Conservation (phyloP, 495 filamentous ascomycete genomes). For the Aspergillus sparsus region DNA sequence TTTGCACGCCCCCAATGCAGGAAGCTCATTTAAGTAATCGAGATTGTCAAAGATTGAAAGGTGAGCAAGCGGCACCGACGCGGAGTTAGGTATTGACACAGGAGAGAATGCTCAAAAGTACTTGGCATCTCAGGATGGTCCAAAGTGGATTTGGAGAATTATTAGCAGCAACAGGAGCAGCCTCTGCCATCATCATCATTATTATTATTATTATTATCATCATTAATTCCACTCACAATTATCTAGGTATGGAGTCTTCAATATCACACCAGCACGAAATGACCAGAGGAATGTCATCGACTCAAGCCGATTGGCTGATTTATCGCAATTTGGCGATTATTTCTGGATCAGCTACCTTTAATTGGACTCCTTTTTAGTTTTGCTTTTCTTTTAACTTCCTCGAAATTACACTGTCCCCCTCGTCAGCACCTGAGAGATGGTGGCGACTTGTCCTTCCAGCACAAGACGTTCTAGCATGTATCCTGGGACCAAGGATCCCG, state of each 20-base stretch:
- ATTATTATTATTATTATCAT: too few relatives aligned
- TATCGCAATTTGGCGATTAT: conserved; percentile 1
- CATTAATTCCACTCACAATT: too few relatives aligned
- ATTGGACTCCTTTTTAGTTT: not conserved
- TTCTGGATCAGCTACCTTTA: not conserved
- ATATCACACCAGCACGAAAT: too few relatives aligned
- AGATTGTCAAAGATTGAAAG: conserved; percentile 3
- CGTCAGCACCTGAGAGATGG: conserved; percentile 4
- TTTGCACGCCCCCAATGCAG: conserved; percentile 25
- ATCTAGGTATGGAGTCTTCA: too few relatives aligned
- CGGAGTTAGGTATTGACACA: not conserved
- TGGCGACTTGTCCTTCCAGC: conserved; percentile 19
- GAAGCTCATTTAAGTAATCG: conserved; percentile 27
- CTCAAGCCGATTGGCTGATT: not conserved
- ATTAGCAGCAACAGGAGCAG: not conserved
- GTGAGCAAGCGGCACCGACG: not conserved
- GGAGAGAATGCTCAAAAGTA: not conserved
- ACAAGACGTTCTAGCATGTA: not conserved
- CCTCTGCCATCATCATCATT: too few relatives aligned
- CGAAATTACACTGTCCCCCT: not conserved
- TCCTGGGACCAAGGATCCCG: conserved; percentile 5
- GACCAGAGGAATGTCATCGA: too few relatives aligned
- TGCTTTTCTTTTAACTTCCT: not conserved
- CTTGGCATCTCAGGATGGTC: not conserved
- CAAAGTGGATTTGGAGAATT: not conserved